phyloP scores from a whole-genome alignment of 257 asterid genomes.

The Salvia miltiorrhiza region DNA sequence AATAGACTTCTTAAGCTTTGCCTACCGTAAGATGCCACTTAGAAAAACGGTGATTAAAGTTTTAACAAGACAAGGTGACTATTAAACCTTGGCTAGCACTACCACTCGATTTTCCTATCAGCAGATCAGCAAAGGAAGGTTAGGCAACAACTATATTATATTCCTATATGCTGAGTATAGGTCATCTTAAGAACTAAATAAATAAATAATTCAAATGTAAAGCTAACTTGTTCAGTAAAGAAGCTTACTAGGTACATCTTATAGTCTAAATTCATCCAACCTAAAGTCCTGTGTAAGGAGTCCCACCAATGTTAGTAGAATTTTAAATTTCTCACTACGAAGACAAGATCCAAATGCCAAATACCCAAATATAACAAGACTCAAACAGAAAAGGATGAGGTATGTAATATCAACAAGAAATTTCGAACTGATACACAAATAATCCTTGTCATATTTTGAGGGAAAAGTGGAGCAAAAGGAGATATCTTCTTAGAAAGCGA shows the following conservation, averaged over 20 bases:
- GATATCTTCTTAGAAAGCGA: not conserved
- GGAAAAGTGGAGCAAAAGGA: not conserved
- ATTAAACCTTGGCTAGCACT: not conserved
- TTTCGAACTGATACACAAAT: not conserved
- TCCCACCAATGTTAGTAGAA: too few relatives aligned
- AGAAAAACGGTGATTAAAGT: not conserved
- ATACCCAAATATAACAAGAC: not conserved
- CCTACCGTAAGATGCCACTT: not conserved
- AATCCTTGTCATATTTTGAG: not conserved
- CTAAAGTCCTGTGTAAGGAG: not conserved
- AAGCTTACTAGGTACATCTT: not conserved
- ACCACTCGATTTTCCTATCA: not conserved
- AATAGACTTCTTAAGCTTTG: not conserved
- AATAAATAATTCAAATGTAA: not conserved
- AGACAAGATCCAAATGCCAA: constrained; percentile 1
- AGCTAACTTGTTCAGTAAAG: not conserved
- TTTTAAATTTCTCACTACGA: not conserved
- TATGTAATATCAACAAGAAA: not conserved
- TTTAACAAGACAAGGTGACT: not conserved
- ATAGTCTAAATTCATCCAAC: not conserved
- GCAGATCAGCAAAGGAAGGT: not conserved
- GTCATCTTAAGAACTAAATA: not conserved
- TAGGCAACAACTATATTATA: not conserved
- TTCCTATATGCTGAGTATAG: not conserved
- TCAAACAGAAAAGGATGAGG: not conserved